Base-by-base conservation (phyloP, 768 basidiomycete genomes). In the Tulasnella sp. region DNA sequence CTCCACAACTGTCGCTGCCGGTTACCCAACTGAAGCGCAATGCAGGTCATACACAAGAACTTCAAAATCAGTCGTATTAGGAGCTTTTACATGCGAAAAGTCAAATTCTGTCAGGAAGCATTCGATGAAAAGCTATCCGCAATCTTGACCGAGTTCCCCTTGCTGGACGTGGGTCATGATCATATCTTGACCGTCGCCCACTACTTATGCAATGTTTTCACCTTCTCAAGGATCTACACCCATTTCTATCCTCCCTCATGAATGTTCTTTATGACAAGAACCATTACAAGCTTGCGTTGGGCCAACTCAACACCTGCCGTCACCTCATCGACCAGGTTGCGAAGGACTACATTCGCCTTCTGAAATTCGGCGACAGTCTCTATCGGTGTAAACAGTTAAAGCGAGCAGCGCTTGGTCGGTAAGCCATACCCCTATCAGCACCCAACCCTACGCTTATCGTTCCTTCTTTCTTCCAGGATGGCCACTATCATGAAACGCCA, bases 181-280 rank as follows among this genome's bases (percentile, higher is more conserved):
- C 37, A 11, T 5, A 19, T 17, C 15, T 7, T 29, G 41, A 2
- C 17, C n/a, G 21, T 6, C 40, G 17, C 5, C 15, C 35, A 19
- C 15, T 32, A 35, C 23, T 43, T 14, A 57, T 32, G n/a, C 2
- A 25, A 5, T 40, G 15, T 55, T 39, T 21, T 19, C 31, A 0
- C n/a, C n/a, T n/a, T 23, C 12, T 42, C 3, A 65, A 81, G 76
- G 94, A 98, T 67, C 76, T 99, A 8, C 96, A 99, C 69, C 96
- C 96, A 1, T 99, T 98, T 75, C 75, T 98, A 15, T 79, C 90
- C 1, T 93, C 92, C 2, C 76, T 99, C 15, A 82, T 99, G 79
- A 99, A 99, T 70, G 96, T 99, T 14, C 79, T 99, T 39, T 99
- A 99, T 71, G 96, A 99, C 78, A 98, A 98, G 74, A 97, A 97